Base-by-base conservation (phyloP, 2,329 filamentous ascomycete species). In the Tolypocladium sp. region DNA sequence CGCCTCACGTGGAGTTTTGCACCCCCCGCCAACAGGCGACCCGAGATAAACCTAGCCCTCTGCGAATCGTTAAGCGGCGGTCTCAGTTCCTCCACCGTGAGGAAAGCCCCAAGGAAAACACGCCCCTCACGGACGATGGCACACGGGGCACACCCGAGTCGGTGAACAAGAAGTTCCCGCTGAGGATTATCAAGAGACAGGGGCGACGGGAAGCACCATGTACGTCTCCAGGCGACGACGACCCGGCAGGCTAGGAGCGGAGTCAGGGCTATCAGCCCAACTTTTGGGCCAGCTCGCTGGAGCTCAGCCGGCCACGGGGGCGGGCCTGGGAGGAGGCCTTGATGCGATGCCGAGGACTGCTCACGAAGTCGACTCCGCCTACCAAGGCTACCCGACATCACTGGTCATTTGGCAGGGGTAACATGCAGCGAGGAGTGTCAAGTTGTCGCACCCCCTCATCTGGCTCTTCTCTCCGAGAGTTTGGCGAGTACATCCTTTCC, bases 61-160 rank as follows among this genome's bases (percentile, higher is more conserved):
- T 84, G 40, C 76, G 78, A 46, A 80, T 84, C 65, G 67, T 77
- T 65, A 84, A 82, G 66, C 70, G 71, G 20, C 22, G 25, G 27
- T 37, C n/a, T 7, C 25, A 27, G 13, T 20, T 13, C 15, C 10
- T 41, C 20, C 20, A 22, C 20, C 15, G 12, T 13, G 40, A 55
- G n/a, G 20, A 4, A 5, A 40, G 33, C 17, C 1, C 42, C 22
- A 40, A 42, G 12, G 53, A 49, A 30, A 56, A 22, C 12, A 35
- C 53, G 20, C 42, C 37, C 12, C 20, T 5, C 6, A 13, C 17
- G 15, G 30, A 60, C 55, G 44, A 59, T 25, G 46, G 56, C 33
- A 52, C 56, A 17, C 53, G 49, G n/a, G 55, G 35, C 12, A 51
- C 57, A 7, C 54, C 56, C 9, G 58, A 49, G n/a, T 59, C 58